Evolutionary conservation across 345 rosid species (phyloP).

Genomic region (Aquilaria malaccensis): DNA sequence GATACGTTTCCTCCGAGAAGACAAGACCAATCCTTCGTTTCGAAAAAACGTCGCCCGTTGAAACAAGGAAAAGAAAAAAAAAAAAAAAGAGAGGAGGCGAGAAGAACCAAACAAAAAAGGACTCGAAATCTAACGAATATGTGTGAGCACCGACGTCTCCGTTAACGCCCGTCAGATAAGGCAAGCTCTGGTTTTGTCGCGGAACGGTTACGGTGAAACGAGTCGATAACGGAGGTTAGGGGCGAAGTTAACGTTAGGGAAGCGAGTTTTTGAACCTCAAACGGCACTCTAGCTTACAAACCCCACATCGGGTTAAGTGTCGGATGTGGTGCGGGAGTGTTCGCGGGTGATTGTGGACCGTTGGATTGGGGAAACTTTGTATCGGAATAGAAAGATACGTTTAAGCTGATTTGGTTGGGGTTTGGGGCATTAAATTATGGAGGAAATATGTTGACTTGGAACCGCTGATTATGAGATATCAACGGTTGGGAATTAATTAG

Average conservation of each 20-base stretch:
- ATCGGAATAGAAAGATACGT: conserved; percentile 12
- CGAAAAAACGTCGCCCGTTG: conserved; percentile 85
- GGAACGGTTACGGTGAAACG: too few relatives aligned
- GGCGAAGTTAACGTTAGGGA: conserved; percentile 22
- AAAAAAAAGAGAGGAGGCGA: conserved; percentile 20
- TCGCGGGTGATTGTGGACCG: conserved; percentile 28
- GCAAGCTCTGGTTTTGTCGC: not conserved
- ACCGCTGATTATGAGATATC: conserved; percentile 1
- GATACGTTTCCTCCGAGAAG: not conserved
- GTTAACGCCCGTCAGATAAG: conserved; percentile 38
- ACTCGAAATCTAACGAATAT: conserved; percentile 47
- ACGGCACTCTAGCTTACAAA: conserved; percentile 43
- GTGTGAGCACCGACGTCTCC: conserved; percentile 51
- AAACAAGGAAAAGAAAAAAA: conserved; percentile 40
- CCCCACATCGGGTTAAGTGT: conserved; percentile 9
- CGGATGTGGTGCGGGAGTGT: conserved; percentile 12
- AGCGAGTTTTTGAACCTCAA: conserved; percentile 49
- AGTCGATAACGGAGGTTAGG: conserved; percentile 27
- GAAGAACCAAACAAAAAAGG: conserved; percentile 7
- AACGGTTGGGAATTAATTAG: conserved; percentile 4
- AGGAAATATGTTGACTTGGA: not conserved
- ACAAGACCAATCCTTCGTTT: conserved; percentile 26
- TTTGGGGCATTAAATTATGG: conserved; percentile 3
- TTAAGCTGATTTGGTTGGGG: conserved; percentile 8
- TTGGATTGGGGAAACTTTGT: conserved; percentile 17